Percentiles rank a stretch among this genome's conserved stretches.
Evolutionary conservation across 2,329 filamentous ascomycete genomes (phyloP).

Genomic region (Cytospora mali): DNA sequence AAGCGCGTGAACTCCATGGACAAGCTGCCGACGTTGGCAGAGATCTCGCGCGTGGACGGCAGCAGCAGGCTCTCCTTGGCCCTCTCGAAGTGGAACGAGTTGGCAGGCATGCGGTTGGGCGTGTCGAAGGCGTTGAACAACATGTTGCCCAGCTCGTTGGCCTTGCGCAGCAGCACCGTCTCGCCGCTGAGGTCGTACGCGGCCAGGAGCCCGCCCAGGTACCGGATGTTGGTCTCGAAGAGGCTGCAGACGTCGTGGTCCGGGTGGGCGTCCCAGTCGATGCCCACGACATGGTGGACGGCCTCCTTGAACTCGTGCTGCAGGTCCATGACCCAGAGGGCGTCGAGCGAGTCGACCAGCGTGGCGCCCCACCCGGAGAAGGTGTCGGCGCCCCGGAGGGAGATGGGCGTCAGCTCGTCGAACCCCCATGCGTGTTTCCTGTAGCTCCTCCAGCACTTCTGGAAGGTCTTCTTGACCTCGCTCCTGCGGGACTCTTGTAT

Average conservation of each 20-base stretch:
- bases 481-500: conserved; percentile 40
- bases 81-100: conserved; percentile 47
- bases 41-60: conserved; percentile 42
- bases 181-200: conserved; percentile 56
- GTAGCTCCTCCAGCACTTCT: conserved; percentile 55
- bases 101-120: conserved; percentile 54
- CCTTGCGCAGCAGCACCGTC: conserved; percentile 51
- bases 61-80: conserved; percentile 43
- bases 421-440: conserved; percentile 57
- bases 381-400: conserved; percentile 47
- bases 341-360: conserved; percentile 61
- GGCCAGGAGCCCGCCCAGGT: conserved; percentile 54
- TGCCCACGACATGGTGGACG: conserved; percentile 50
- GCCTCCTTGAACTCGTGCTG: conserved; percentile 58
- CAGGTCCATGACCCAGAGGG: conserved; percentile 62
- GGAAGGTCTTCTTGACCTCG: conserved; percentile 44
- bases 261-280: conserved; percentile 55
- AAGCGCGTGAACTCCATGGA: conserved; percentile 75
- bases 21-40: conserved; percentile 63
- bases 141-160: conserved; percentile 56
- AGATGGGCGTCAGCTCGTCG: conserved; percentile 58
- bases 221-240: conserved; percentile 66
- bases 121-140: conserved; percentile 58
- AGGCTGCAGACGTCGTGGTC: conserved; percentile 48
- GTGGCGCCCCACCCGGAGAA: conserved; percentile 62